Conservation (phyloP, 306 rosid species). For the Cyclanthera cordifolia region DNA sequence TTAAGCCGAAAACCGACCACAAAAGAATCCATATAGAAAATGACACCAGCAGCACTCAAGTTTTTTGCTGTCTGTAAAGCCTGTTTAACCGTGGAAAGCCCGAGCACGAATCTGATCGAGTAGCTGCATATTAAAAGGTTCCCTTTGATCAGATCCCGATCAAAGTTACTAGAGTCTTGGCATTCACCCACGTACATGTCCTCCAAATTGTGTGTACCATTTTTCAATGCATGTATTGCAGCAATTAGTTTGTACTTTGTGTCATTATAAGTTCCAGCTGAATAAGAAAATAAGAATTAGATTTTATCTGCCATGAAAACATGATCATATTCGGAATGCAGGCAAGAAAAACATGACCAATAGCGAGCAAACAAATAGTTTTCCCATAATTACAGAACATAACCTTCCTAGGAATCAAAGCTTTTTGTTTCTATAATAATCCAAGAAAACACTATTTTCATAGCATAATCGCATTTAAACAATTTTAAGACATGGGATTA, state of each 20-base stretch:
- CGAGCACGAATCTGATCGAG: conserved; percentile 86
- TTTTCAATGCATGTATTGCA: conserved; percentile 65
- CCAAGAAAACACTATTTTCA: too few species aligned
- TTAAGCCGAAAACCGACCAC: conserved; percentile 87
- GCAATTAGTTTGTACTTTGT: conserved; percentile 46
- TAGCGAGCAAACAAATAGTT: not conserved
- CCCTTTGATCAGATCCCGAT: conserved; percentile 43
- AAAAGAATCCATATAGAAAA: conserved; percentile 84
- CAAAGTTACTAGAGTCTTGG: conserved; percentile 62
- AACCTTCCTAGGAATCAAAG: not conserved
- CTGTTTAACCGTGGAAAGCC: conserved; percentile 60
- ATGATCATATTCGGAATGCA: not conserved
- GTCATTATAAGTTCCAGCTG: conserved; percentile 60
- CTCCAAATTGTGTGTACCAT: conserved; percentile 29
- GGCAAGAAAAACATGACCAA: not conserved
- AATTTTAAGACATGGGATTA: too few species aligned
- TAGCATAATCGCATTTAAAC: too few species aligned
- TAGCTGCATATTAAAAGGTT: conserved; percentile 94
- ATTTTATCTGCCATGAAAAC: not conserved
- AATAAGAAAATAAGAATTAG: conserved; percentile 12
- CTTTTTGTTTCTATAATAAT: not conserved
- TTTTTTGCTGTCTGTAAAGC: conserved; percentile 65
- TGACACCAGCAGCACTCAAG: conserved; percentile 76
- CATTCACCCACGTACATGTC: conserved; percentile 87
- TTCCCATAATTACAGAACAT: not conserved